Evolutionary conservation across 2,329 filamentous ascomycete species (phyloP), one percentile per base, ranked within the genome.

Genomic region (Daldinia eschscholtzii): DNA sequence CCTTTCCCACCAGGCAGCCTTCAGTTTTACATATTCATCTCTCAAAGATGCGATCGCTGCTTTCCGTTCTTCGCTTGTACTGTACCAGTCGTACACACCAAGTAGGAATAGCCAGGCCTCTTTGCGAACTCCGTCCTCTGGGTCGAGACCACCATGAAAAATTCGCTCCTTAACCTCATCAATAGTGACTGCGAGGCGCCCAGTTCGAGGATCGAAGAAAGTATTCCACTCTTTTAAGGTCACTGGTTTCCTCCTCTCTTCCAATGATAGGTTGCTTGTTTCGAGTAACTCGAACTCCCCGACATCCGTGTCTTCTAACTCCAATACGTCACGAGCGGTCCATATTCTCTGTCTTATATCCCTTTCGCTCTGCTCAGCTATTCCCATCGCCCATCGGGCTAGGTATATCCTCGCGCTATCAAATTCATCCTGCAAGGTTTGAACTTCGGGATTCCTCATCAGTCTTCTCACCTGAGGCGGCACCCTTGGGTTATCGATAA

Each of bases 101-200:
- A 99, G 86, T 15, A 99, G 81, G 80, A 97, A 99, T 0, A 98
- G 85, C 96, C 96, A 99, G 0, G 95, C 96, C 79, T 98, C 94
- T 80, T 98, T 98, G 55, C 97, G 87, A 3, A 97, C 94, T 0
- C 94, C 94, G 74, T 98, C 95, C 15, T 97, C 92, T 0, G 92
- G 83, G 77, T 97, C 91, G 0, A 99, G 84, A 0, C 96, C 96
- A 30, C 96, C 96, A 76, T 98, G 96, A 79, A 98, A 99, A 63
- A 99, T 88, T n/a, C 96, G 88, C 78, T 98, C 95, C 80, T 98
- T 99, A 71, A 97, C 94, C 78, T 99, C 96, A 73, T 98, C 93
- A 3, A 91, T 85, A 0, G 94, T 98, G 52, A 97, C 83, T 2
- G 91, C 88, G 2, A 99, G 81, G 48, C 90, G 86, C 0, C 96